These are phyloP conservation scores for Laetiporus sulphureus DNA, from an alignment of 1,284 basidiomycete species.

Conservation along the genomic window DNA sequence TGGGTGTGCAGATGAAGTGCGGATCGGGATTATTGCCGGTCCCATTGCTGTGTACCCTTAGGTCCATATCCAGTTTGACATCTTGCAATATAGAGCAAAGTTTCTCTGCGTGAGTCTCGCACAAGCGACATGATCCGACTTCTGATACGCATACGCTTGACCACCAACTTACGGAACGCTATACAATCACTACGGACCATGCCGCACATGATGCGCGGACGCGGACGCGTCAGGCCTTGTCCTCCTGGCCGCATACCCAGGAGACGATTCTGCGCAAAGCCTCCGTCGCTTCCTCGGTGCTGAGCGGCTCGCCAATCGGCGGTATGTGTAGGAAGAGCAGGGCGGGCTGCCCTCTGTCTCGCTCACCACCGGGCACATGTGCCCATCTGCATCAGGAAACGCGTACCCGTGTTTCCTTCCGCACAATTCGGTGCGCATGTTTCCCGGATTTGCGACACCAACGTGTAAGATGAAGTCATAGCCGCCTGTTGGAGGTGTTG, in stretches of 20 bases:
- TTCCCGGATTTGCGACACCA: conserved; percentile 51
- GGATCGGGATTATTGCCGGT: too few species aligned
- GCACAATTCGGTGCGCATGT: conserved; percentile 46
- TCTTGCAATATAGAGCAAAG: too few species aligned
- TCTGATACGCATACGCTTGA: too few species aligned
- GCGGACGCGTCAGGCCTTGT: too few species aligned
- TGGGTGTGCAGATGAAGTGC: too few species aligned
- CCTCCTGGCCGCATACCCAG: conserved; percentile 36
- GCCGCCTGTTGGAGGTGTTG: conserved; percentile 36
- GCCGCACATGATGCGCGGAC: too few species aligned
- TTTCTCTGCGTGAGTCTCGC: too few species aligned
- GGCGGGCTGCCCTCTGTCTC: conserved; percentile 11
- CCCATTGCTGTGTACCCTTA: too few species aligned
- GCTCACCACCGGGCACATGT: conserved; percentile 40
- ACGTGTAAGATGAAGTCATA: conserved; percentile 63
- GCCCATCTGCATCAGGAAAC: conserved; percentile 49
- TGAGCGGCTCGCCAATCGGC: conserved; percentile 49
- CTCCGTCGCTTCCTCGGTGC: conserved; percentile 53
- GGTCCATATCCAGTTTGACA: too few species aligned
- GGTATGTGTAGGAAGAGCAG: conserved; percentile 67
- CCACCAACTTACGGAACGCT: too few species aligned
- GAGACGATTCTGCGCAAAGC: conserved; percentile 48
- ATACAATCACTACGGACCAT: too few species aligned
- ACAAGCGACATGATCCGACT: too few species aligned
- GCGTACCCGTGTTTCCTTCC: conserved; percentile 57